Evolutionary conservation across 1,139 yeast genomes (phyloP).

Genomic region (Suhomyces yuchorum): DNA sequence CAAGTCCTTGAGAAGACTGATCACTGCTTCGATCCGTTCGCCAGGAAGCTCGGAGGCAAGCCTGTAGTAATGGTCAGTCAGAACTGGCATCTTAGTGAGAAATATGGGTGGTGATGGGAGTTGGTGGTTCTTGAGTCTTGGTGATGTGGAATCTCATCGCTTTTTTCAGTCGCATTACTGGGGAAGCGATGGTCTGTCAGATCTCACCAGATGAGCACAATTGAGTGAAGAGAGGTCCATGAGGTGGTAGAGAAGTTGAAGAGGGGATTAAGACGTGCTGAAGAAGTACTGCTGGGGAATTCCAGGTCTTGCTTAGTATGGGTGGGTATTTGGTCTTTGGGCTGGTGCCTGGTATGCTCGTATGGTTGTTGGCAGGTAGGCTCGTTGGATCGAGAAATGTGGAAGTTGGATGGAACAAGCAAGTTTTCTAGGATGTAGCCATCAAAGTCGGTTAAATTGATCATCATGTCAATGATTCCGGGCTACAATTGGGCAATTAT

Average conservation of each 20-base stretch:
- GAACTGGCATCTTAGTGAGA: constrained; percentile 45
- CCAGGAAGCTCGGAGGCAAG: constrained; percentile 75
- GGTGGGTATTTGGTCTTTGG: too few relatives aligned
- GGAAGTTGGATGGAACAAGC: too few relatives aligned
- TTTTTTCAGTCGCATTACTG: constrained; percentile 2
- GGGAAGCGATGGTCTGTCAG: background rate
- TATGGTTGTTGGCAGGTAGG: too few relatives aligned
- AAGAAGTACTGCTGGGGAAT: too few relatives aligned
- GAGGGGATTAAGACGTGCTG: too few relatives aligned
- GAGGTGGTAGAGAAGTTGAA: too few relatives aligned
- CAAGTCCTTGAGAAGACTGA: constrained; percentile 62
- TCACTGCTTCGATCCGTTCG: constrained; percentile 76
- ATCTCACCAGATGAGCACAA: background rate
- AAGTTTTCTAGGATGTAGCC: too few relatives aligned
- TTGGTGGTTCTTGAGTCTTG: background rate
- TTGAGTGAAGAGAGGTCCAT: background rate
- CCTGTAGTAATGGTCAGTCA: constrained; percentile 75
- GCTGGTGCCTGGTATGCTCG: too few relatives aligned
- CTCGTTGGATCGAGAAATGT: too few relatives aligned
- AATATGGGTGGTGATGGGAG: background rate
- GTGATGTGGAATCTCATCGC: constrained; percentile 8
- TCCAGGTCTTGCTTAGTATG: too few relatives aligned
- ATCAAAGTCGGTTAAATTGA: too few relatives aligned
- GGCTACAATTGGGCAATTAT: constrained; percentile 8
- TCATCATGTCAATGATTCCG: background rate